phyloP scores from a whole-genome alignment of 1,139 yeast species.

The Hemisphaericaspora subhashii region DNA sequence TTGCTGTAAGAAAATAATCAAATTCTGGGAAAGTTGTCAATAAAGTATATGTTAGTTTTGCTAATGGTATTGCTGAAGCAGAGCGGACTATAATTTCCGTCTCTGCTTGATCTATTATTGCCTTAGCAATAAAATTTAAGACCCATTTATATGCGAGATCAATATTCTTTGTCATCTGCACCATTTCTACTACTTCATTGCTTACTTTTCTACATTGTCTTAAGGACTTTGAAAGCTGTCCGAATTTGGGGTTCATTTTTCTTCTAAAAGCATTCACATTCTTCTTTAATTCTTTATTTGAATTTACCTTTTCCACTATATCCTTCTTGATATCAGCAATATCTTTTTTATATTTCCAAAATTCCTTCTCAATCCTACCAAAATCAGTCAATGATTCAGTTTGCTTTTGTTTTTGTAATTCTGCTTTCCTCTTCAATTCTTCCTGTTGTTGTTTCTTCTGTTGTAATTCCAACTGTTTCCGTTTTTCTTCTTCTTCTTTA shows the following conservation, averaged over 20 bases:
- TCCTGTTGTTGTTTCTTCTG: slow-evolving; percentile 16
- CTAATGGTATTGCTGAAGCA: slow-evolving; percentile 78
- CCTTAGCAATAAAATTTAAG: slow-evolving; percentile 79
- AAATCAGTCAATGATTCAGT: slow-evolving; percentile 32
- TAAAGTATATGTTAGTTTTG: slow-evolving; percentile 58
- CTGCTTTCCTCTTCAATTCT: slow-evolving; percentile 15
- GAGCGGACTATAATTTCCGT: slow-evolving; percentile 85
- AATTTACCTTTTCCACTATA: slow-evolving; percentile 50
- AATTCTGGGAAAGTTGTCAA: slow-evolving; percentile 63
- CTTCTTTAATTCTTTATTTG: slow-evolving; percentile 44
- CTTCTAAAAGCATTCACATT: slow-evolving; percentile 53
- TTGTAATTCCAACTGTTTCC: background rate
- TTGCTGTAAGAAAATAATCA: slow-evolving; percentile 65
- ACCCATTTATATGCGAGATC: slow-evolving; percentile 68
- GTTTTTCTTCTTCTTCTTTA: slow-evolving; percentile 16
- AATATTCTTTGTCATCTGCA: slow-evolving; percentile 43
- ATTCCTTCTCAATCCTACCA: slow-evolving; percentile 43
- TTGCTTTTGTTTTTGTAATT: slow-evolving; percentile 17
- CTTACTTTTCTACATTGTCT: slow-evolving; percentile 56
- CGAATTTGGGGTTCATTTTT: slow-evolving; percentile 82
- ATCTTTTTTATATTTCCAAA: slow-evolving; percentile 51
- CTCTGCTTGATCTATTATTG: slow-evolving; percentile 87
- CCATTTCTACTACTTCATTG: slow-evolving; percentile 48
- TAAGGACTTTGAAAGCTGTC: slow-evolving; percentile 78
- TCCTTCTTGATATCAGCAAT: slow-evolving; percentile 60